These are phyloP conservation scores for Sesbania bispinosa DNA, from an alignment of 306 rosid species.

Conservation along the genomic window DNA sequence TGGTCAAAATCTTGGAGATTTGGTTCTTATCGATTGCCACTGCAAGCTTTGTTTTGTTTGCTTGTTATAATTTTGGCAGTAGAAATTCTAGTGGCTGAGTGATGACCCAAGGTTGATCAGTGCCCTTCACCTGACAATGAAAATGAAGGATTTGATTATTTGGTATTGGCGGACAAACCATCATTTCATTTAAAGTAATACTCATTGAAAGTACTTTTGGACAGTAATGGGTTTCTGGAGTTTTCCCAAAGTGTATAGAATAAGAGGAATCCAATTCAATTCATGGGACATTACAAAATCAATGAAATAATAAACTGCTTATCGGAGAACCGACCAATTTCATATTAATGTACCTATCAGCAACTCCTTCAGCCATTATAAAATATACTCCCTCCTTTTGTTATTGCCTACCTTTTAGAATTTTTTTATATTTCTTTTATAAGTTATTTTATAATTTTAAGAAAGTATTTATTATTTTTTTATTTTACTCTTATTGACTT, in stretches of 20 bases:
- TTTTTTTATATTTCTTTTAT: too few species aligned
- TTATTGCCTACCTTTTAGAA: too few species aligned
- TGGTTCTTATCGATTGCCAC: background rate
- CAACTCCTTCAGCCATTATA: background rate
- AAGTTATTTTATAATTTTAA: too few species aligned
- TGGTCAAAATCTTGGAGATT: constrained; percentile 8
- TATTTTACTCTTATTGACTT: too few species aligned
- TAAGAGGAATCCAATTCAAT: background rate
- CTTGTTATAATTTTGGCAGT: background rate
- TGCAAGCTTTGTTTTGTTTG: background rate
- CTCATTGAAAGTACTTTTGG: background rate
- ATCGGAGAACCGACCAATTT: background rate
- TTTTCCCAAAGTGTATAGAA: constrained; percentile 1
- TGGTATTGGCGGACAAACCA: background rate
- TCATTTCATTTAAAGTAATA: constrained; percentile 13
- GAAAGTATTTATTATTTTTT: too few species aligned
- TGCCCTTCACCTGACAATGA: constrained; percentile 19
- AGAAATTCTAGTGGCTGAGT: background rate
- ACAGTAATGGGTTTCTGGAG: constrained; percentile 2
- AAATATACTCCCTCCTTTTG: too few species aligned
- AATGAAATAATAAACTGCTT: background rate
- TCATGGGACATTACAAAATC: background rate
- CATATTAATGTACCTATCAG: background rate
- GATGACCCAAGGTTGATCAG: background rate
- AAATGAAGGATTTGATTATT: constrained; percentile 21